Percentiles rank a stretch among this genome's conserved stretches.
These are phyloP conservation scores for Cunninghamia lanceolata DNA, from an alignment of 75 land plant genomes.

Conservation along the genomic window DNA sequence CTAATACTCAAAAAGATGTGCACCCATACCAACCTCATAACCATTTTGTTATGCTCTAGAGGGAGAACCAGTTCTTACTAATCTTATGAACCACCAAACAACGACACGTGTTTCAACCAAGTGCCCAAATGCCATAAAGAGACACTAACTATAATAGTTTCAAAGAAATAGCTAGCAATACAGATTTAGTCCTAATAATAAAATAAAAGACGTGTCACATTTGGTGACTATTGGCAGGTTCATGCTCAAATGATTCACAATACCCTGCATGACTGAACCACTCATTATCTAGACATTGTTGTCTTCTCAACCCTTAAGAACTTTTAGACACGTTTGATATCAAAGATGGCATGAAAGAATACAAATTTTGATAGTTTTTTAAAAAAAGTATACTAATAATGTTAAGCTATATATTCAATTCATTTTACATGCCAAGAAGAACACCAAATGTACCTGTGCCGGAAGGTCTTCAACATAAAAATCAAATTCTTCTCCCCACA, in stretches of 20 bases:
- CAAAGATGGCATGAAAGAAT: background rate
- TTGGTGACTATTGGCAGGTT: background rate
- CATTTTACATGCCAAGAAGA: background rate
- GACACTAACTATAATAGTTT: background rate
- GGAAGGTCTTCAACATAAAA: conserved; percentile 93
- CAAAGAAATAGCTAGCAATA: background rate
- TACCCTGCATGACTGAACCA: background rate
- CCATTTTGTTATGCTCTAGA: background rate
- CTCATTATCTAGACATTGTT: background rate
- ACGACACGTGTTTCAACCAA: background rate
- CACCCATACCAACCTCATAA: background rate
- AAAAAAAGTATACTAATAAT: background rate
- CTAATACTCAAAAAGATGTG: no score
- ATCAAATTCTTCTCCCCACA: conserved; percentile 99
- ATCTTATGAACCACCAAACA: background rate
- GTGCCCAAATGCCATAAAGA: background rate
- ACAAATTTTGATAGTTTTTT: background rate
- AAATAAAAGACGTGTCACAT: background rate
- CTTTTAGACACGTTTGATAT: background rate
- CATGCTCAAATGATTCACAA: background rate
- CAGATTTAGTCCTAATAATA: background rate
- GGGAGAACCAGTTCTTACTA: background rate
- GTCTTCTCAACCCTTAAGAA: background rate
- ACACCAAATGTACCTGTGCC: conserved; percentile 50
- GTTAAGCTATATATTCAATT: background rate